Evolutionary conservation across 2,329 filamentous ascomycete species (phyloP), one percentile per base, ranked within the genome.

Genomic region (Coniochaeta hoffmannii): DNA sequence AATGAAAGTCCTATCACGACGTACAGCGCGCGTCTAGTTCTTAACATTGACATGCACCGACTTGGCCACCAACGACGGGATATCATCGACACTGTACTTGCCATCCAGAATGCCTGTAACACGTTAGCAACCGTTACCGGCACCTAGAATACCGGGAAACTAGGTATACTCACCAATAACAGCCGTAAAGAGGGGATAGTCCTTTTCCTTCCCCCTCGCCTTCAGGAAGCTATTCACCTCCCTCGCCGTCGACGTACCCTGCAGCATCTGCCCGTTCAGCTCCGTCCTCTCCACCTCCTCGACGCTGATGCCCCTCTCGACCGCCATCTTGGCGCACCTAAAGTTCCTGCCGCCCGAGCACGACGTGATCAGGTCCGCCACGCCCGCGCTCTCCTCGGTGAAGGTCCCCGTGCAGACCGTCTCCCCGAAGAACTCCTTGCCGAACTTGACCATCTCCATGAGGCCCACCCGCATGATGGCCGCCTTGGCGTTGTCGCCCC

Each of bases 401-500:
- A 99, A 97, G 0, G 94, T 99, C 56, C 82, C 83, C 10, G 88
- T 83, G 61, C 88, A 82, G 26, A 94, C 87, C 1, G 88, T 89
- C 65, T 92, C 82, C 17, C 85, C 83, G 69, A 97, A 99, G 77
- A 97, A 99, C 64, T 88, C 85, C 71, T 92, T 90, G 61, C 93
- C 93, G 63, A 99, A 99, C 68, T 89, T 88, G 66, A 97, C 90
- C 87, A 97, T 96, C 74, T 99, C 94, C 64, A 97, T 80, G 49
- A 99, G 83, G 8, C 94, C 94, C 19, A 97, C 88, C 41, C 94
- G 89, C 90, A 99, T 97, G 58, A 99, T 87, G 49, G 94, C 94
- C n/a, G 94, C 91, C 76, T 99, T 97, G 62, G 93, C 93, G 64
- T 97, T 99, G 76, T 97, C 92, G 66, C 94, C 94, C 93, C 94